Percentiles rank a stretch among this genome's conserved stretches.
Conservation (phyloP, 2,329 filamentous ascomycete species). For the Trichophyton benhamiae region DNA sequence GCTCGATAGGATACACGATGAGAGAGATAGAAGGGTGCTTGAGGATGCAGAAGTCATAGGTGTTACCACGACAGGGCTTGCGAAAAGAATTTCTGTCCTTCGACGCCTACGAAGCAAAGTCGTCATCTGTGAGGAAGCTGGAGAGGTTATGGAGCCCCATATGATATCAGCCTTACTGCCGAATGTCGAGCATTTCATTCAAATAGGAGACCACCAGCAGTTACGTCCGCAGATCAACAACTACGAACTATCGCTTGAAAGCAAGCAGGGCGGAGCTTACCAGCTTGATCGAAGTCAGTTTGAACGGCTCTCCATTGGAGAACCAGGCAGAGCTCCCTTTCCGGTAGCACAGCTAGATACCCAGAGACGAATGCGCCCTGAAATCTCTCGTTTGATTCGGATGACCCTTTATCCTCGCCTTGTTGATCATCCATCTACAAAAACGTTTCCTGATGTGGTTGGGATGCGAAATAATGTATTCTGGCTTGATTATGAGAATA, state of each 20-base stretch:
- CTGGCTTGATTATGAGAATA: constrained; percentile 40
- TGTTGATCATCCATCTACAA: constrained; percentile 36
- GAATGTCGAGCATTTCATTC: constrained; percentile 48
- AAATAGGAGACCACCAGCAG: constrained; percentile 65
- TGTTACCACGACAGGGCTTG: constrained; percentile 59
- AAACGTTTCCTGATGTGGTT: constrained; percentile 30
- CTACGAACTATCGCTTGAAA: constrained; percentile 49
- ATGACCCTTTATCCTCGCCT: constrained; percentile 46
- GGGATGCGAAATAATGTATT: constrained; percentile 40
- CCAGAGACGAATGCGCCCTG: constrained; percentile 55
- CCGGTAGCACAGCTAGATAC: constrained; percentile 39
- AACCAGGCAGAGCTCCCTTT: constrained; percentile 14
- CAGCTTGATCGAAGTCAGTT: constrained; percentile 53
- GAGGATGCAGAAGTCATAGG: constrained; percentile 48
- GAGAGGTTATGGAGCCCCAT: constrained; percentile 59
- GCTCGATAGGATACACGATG: constrained; percentile 8
- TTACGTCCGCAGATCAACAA: constrained; percentile 55
- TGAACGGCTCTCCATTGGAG: constrained; percentile 29
- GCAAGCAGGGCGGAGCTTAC: constrained; percentile 39
- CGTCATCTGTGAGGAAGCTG: constrained; percentile 56
- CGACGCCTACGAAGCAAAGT: constrained; percentile 45
- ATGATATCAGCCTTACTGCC: constrained; percentile 48
- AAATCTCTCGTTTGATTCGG: constrained; percentile 47
- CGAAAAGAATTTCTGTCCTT: constrained; percentile 48
- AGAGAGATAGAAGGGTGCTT: constrained; percentile 37